Percentiles rank a stretch among this genome's conserved stretches.
Conservation (phyloP, 768 basidiomycete genomes). For the Psilocybe tampanensis region DNA sequence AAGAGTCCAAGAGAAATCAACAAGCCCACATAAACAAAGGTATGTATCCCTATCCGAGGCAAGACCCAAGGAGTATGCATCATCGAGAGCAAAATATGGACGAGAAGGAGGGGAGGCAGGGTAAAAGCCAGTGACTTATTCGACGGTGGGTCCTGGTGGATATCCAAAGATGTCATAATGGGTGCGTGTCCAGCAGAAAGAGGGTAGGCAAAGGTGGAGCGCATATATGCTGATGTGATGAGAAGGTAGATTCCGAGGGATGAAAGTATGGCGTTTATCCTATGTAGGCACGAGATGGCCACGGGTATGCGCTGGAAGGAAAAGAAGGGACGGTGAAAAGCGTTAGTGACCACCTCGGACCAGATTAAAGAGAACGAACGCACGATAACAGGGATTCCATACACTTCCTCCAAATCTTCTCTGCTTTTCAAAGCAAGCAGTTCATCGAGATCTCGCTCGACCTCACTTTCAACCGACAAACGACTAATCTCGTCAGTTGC, state of each 20-base stretch:
- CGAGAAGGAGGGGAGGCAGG: constrained; percentile 41
- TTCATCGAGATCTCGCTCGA: constrained; percentile 70
- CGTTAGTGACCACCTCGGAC: constrained; percentile 11
- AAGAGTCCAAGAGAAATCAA: constrained; percentile 69
- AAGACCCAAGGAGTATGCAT: constrained; percentile 71
- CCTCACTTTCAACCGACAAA: constrained; percentile 33
- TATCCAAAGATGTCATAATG: not conserved
- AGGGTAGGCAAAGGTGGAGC: constrained; percentile 45
- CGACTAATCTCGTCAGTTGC: constrained; percentile 21
- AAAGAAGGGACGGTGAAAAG: not conserved
- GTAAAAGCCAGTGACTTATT: constrained; percentile 41
- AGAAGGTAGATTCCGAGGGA: constrained; percentile 68
- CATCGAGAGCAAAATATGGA: constrained; percentile 59
- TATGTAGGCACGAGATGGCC: constrained; percentile 76
- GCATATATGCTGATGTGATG: constrained; percentile 62
- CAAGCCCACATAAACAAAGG: constrained; percentile 70
- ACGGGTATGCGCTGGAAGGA: constrained; percentile 67
- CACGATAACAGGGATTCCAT: constrained; percentile 80
- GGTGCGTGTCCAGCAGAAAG: constrained; percentile 2
- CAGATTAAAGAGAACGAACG: constrained; percentile 30
- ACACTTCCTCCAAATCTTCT: constrained; percentile 79
- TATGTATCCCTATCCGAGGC: constrained; percentile 74
- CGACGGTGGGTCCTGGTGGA: constrained; percentile 17
- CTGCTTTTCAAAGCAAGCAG: constrained; percentile 63
- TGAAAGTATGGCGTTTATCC: constrained; percentile 72